Conservation (phyloP, 2,329 filamentous ascomycete genomes). For the Zasmidium citrigriseum region DNA sequence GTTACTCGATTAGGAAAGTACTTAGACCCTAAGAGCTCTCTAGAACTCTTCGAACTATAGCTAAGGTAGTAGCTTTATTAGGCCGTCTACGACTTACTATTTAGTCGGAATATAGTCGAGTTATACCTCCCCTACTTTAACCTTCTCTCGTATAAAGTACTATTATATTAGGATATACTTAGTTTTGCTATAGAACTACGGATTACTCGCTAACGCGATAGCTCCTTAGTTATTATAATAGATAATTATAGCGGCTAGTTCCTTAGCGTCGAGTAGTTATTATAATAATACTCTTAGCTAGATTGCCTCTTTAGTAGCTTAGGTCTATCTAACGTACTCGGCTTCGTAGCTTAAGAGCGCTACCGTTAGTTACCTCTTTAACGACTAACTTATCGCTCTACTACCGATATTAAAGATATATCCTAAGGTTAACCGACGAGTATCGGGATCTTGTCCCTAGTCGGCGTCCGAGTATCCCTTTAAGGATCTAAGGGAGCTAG, state of each 20-base stretch:
- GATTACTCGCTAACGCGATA: constrained; percentile 8
- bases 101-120: constrained; percentile 6
- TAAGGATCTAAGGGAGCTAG: constrained; percentile 7
- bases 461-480: constrained; percentile 27
- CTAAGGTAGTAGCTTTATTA: constrained; percentile 1
- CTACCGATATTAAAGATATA: constrained; percentile 27
- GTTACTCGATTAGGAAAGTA: background rate
- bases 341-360: constrained; percentile 26
- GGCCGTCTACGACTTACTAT: background rate
- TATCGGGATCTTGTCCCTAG: constrained; percentile 19
- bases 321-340: constrained; percentile 23
- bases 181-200: constrained; percentile 1
- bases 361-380: constrained; percentile 22
- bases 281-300: constrained; percentile 17
- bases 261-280: background rate
- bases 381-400: constrained; percentile 24
- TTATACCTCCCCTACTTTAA: background rate
- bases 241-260: constrained; percentile 2
- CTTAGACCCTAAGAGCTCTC: background rate
- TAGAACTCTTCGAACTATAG: background rate
- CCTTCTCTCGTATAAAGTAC: constrained; percentile 4
- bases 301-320: constrained; percentile 27
- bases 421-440: constrained; percentile 24
- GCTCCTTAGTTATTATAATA: constrained; percentile 10
- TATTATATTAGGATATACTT: constrained; percentile 6